phyloP scores from a whole-genome alignment of 2,329 filamentous ascomycete genomes.

The Claviceps capensis region DNA sequence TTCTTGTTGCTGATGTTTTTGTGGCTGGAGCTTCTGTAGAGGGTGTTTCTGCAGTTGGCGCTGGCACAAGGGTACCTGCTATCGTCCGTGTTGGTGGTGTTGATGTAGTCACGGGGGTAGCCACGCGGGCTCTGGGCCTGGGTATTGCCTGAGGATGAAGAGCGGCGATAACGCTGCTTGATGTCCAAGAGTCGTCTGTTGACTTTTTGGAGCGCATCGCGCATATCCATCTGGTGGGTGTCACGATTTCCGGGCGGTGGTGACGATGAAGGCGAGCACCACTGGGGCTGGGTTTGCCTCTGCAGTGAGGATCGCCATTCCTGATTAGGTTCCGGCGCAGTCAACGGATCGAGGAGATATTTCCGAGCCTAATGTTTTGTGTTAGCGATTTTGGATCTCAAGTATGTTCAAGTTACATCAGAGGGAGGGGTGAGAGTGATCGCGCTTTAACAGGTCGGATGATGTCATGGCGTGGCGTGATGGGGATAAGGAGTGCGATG shows the following conservation, averaged over 20 bases:
- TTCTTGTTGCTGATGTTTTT: not conserved
- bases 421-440: no score
- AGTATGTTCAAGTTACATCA: no score
- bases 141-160: no score
- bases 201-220: not conserved
- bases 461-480: no score
- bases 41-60: not conserved
- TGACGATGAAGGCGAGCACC: not conserved
- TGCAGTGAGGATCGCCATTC: slow-evolving; percentile 32
- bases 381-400: not conserved
- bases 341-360: slow-evolving; percentile 57
- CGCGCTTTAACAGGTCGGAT: no score
- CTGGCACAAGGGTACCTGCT: not conserved
- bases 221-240: not conserved
- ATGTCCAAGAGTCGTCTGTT: not conserved
- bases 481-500: no score
- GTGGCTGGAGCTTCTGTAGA: not conserved
- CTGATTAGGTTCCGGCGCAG: slow-evolving; percentile 51
- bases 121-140: not conserved
- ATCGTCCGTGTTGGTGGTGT: no score
- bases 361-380: slow-evolving; percentile 39
- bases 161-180: not conserved
- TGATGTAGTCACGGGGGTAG: no score
- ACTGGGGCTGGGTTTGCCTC: not conserved
- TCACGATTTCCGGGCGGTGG: not conserved